These are phyloP conservation scores for Escallonia herrerae DNA, from an alignment of 129 eudicot genomes.

Conservation along the genomic window DNA sequence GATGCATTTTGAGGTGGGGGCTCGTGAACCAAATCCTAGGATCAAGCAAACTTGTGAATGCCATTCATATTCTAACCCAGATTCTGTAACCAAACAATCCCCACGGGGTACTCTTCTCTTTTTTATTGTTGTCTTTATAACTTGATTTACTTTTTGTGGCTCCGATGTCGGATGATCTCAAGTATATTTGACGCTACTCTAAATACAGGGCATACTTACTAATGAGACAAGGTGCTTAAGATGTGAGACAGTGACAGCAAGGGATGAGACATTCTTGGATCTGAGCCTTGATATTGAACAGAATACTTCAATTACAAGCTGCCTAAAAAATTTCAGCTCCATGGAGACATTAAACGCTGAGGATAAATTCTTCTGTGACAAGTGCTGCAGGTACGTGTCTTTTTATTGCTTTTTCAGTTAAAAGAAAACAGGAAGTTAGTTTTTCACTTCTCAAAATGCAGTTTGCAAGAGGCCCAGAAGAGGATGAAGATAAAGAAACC, in stretches of 20 bases:
- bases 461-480: constrained; percentile 94
- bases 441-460: constrained; percentile 14
- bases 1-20: too few relatives aligned
- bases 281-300: constrained; percentile 88
- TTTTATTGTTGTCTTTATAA: too few relatives aligned
- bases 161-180: too few relatives aligned
- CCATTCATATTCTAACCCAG: too few relatives aligned
- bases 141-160: constrained; percentile 1
- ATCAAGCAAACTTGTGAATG: too few relatives aligned
- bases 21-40: too few relatives aligned
- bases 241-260: constrained; percentile 93
- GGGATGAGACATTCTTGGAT: constrained; percentile 85
- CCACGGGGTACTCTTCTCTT: too few relatives aligned
- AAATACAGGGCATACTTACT: constrained; percentile 79
- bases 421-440: not conserved
- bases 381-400: constrained; percentile 72
- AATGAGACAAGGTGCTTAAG: constrained; percentile 85
- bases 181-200: not conserved
- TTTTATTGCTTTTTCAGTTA: not conserved
- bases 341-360: constrained; percentile 88
- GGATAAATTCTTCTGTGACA: constrained; percentile 84
- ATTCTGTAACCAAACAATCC: too few relatives aligned
- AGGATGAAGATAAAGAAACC: constrained; percentile 91
- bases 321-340: constrained; percentile 90
- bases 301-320: constrained; percentile 86